Evolutionary conservation across 306 rosid genomes (phyloP).

Genomic region (Acacia confusa): DNA sequence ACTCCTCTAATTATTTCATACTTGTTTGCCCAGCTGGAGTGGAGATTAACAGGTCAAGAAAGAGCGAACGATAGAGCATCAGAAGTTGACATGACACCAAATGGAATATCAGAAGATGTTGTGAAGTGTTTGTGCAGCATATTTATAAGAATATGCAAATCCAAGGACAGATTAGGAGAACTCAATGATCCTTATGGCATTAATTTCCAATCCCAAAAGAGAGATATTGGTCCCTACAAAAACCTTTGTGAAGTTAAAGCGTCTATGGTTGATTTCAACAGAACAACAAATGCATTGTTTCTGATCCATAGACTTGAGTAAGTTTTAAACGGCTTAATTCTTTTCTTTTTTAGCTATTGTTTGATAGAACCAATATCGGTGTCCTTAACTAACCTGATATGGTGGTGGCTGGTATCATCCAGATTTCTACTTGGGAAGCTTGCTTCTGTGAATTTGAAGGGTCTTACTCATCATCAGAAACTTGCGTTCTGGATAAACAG

Average conservation of each 20-base stretch:
- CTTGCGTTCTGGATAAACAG: conserved; percentile 98
- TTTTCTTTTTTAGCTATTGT: background rate
- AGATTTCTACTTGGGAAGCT: conserved; percentile 79
- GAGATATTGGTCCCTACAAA: conserved; percentile 70
- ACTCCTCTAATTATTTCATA: background rate
- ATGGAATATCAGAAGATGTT: conserved; percentile 72
- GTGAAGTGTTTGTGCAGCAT: conserved; percentile 71
- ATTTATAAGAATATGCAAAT: conserved; percentile 57
- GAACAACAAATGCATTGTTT: conserved; percentile 58
- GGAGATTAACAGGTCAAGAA: conserved; percentile 58
- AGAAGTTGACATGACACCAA: conserved; percentile 59
- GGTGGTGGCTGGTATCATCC: conserved; percentile 23
- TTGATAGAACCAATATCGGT: conserved; percentile 4
- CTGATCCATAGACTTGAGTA: conserved; percentile 76
- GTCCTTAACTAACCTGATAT: conserved; percentile 13
- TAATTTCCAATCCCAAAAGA: conserved; percentile 47
- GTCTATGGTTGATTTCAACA: conserved; percentile 61
- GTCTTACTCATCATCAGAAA: conserved; percentile 88
- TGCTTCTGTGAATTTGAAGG: conserved; percentile 73
- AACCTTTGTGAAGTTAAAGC: conserved; percentile 63
- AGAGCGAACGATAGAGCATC: conserved; percentile 48
- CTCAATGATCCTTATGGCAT: conserved; percentile 75
- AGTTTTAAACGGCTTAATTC: conserved; percentile 30
- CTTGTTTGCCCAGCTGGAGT: conserved; percentile 49
- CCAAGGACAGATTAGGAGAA: conserved; percentile 54